A percentile compares a stretch with the other conserved stretches of the same genome.
Evolutionary conservation across 2,329 filamentous ascomycete species (phyloP).

Genomic region (Epichloe sp.): DNA sequence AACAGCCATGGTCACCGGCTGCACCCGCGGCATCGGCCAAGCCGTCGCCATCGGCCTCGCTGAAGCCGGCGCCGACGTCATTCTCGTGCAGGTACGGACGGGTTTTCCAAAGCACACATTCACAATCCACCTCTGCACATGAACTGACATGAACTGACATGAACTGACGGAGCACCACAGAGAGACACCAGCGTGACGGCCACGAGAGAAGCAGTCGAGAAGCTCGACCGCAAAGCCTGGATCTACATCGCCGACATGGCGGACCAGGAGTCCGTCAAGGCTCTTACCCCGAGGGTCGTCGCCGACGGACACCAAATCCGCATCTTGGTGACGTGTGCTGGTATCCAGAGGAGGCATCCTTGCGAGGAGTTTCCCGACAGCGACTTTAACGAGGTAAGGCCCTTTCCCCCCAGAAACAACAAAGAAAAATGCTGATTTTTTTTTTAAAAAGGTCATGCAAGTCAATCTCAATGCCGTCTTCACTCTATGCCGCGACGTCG

Average conservation of each 20-base stretch:
- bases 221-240: conserved; percentile 50
- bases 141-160: background rate
- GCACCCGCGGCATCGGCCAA: conserved; percentile 44
- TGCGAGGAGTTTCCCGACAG: conserved; percentile 61
- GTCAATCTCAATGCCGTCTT: conserved; percentile 80
- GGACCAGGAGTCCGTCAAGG: conserved; percentile 43
- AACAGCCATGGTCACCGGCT: conserved; percentile 44
- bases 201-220: conserved; percentile 50
- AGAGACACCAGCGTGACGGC: conserved; percentile 27
- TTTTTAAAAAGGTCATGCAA: conserved; percentile 50
- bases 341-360: conserved; percentile 70
- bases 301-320: conserved; percentile 51
- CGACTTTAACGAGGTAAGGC: conserved; percentile 58
- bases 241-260: conserved; percentile 62
- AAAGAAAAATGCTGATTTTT: background rate
- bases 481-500: conserved; percentile 61
- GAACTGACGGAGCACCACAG: conserved; percentile 14
- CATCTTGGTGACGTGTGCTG: conserved; percentile 76
- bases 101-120: background rate
- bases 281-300: conserved; percentile 47
- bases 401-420: background rate
- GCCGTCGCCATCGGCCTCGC: conserved; percentile 43
- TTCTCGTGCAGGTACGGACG: conserved; percentile 36
- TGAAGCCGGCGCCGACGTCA: conserved; percentile 44
- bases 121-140: background rate